Conservation (phyloP, 495 filamentous ascomycete genomes). For the Terfezia claveryi region DNA sequence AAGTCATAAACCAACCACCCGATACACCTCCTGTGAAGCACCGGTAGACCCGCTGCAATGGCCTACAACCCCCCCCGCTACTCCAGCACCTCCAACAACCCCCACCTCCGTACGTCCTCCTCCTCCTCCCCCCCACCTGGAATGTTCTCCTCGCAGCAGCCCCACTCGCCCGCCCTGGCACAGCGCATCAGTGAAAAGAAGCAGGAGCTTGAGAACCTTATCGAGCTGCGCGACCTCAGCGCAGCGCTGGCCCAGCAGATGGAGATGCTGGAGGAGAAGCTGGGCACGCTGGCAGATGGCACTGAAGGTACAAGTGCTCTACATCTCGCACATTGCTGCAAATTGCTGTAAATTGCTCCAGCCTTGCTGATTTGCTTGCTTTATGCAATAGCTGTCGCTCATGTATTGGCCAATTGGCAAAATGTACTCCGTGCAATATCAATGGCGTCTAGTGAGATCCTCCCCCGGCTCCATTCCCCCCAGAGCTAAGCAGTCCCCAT, state of each 20-base stretch:
- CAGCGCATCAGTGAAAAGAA: constrained; percentile 85
- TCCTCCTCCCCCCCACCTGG: constrained; percentile 16
- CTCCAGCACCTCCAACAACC: constrained; percentile 34
- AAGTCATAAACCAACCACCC: too few species aligned
- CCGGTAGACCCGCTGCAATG: constrained; percentile 1
- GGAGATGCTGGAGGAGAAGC: constrained; percentile 71
- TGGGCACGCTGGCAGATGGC: constrained; percentile 70
- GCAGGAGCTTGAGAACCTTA: constrained; percentile 72
- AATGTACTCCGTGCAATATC: constrained; percentile 82
- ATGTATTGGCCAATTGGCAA: constrained; percentile 86
- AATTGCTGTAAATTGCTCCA: too few species aligned
- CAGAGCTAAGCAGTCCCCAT: constrained; percentile 1
- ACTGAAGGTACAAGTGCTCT: constrained; percentile 49
- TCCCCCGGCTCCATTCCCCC: neutral
- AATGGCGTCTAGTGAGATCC: constrained; percentile 69
- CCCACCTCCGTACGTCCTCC: constrained; percentile 20
- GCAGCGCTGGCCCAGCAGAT: constrained; percentile 72
- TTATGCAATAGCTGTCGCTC: constrained; percentile 49
- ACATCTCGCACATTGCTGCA: too few species aligned
- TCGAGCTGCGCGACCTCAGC: constrained; percentile 70
- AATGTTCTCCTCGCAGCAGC: constrained; percentile 21
- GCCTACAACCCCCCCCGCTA: constrained; percentile 8
- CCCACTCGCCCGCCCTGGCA: constrained; percentile 61
- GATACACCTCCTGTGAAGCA: constrained; percentile 13
- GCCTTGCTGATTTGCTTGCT: neutral